Evolutionary conservation across 1,139 yeast species (phyloP).

Genomic region (Suhomyces kunorum): DNA sequence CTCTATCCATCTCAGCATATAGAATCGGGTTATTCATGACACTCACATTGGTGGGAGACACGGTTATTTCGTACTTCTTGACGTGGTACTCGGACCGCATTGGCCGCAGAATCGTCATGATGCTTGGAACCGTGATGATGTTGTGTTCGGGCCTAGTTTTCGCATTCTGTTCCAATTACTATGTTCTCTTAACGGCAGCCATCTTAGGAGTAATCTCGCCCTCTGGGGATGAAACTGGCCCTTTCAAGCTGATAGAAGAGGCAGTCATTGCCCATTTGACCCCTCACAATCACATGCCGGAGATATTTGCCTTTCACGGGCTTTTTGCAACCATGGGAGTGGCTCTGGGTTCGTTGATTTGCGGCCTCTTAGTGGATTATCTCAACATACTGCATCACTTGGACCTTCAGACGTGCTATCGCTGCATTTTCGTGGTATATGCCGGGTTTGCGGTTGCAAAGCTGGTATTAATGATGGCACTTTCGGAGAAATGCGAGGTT

Average conservation of each 20-base stretch:
- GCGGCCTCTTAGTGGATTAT: slow-evolving; percentile 61
- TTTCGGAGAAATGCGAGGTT: slow-evolving; percentile 60
- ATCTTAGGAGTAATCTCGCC: slow-evolving; percentile 73
- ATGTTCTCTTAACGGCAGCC: slow-evolving; percentile 60
- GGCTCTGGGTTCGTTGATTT: slow-evolving; percentile 68
- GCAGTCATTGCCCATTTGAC: slow-evolving; percentile 83
- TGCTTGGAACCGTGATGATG: slow-evolving; percentile 72
- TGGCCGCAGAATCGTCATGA: slow-evolving; percentile 70
- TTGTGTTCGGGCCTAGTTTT: slow-evolving; percentile 66
- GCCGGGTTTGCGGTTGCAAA: slow-evolving; percentile 58
- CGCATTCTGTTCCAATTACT: slow-evolving; percentile 51
- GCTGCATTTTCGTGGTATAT: slow-evolving; percentile 60
- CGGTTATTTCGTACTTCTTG: slow-evolving; percentile 64
- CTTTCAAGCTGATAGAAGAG: slow-evolving; percentile 87
- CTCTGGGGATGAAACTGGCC: slow-evolving; percentile 91
- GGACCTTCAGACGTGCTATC: slow-evolving; percentile 48
- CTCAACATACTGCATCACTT: slow-evolving; percentile 34
- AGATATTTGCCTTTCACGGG: slow-evolving; percentile 71
- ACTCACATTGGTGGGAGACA: slow-evolving; percentile 77
- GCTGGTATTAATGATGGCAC: slow-evolving; percentile 50
- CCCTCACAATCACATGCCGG: slow-evolving; percentile 64
- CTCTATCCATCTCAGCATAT: slow-evolving; percentile 55
- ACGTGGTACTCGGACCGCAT: slow-evolving; percentile 80
- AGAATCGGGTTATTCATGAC: slow-evolving; percentile 83
- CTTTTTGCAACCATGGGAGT: slow-evolving; percentile 72